Evolutionary conservation across 108 stramenopile species (phyloP), one percentile per base, ranked within the genome.

Genomic region (Skeletonema costatum): DNA sequence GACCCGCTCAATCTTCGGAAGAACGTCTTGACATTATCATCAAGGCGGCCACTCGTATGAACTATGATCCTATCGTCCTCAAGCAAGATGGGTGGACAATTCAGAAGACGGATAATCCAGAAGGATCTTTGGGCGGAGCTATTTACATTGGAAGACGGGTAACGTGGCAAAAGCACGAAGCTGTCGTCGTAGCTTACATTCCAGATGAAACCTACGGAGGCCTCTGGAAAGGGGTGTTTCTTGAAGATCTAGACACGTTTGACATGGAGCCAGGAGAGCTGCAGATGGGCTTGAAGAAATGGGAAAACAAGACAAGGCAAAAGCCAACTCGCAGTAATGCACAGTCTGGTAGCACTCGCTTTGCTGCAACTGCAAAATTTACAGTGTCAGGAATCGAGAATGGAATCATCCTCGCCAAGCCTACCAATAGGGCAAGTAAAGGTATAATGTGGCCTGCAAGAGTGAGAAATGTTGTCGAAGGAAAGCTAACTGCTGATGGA

Each of bases 371-470:
- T 58, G 73, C 73, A 7, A 84, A 90, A 44, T 92, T 89, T 71
- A 46, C 66, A 21, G 92, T 96, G 16, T 73, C 84, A 5, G 95
- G 93, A 42, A 89, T 93, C 29, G 93, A 92, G 66, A 70, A 91
- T 69, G 95, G 95, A 10, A 96, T 96, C 21, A 79, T 96, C 60
- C 80, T 96, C 5, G 95, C 93, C 12, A 68, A 78, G 3, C 82
- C 91, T 14, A 85, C 80, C 53, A 78, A 79, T 39, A 74, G 68
- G 64, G 82, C 85, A 29, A 85, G 88, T 16, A 78, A 88, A 73
- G 93, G 93, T 30, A 87, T 91, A 0, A 79, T 87, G 30, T 96
- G 95, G 95, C 95, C 95, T 31, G 95, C 95, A 16, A 70, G 95
- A 75, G 86, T 96, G 11, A 74, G 90, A 86, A 93, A 96, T 74